A percentile compares a stretch with the other conserved stretches of the same genome.
Conservation (phyloP, 2,329 filamentous ascomycete genomes). For the Cyphellophora europaea region DNA sequence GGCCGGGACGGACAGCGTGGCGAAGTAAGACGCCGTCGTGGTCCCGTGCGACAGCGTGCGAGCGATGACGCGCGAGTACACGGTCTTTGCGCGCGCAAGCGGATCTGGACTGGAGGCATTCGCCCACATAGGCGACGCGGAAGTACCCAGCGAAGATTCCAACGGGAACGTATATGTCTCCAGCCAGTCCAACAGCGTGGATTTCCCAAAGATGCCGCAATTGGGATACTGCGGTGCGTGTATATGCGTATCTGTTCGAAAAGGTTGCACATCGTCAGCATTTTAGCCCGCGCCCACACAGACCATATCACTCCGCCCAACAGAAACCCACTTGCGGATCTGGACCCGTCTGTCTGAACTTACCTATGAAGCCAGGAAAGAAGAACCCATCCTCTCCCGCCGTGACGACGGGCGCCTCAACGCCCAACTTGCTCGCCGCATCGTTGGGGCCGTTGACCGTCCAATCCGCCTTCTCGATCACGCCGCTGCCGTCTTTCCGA, state of each 20-base stretch:
- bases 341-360: conserved; percentile 2
- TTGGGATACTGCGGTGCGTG: conserved; percentile 96
- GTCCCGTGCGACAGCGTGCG: conserved; percentile 83
- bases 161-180: conserved; percentile 91
- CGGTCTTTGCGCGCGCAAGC: conserved; percentile 51
- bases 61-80: conserved; percentile 70
- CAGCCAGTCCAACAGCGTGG: conserved; percentile 88
- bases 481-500: conserved; percentile 12
- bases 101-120: conserved; percentile 23
- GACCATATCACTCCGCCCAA: no score
- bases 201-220: conserved; percentile 83
- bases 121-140: conserved; percentile 17
- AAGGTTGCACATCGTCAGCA: conserved; percentile 10
- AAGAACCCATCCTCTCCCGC: conserved; percentile 13
- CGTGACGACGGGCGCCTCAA: conserved; percentile 12
- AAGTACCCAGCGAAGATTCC: conserved; percentile 60
- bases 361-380: conserved; percentile 37
- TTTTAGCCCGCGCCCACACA: neutral
- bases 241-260: conserved; percentile 73
- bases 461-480: conserved; percentile 16
- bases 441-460: conserved; percentile 11
- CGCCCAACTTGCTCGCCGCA: conserved; percentile 12
- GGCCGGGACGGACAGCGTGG: conserved; percentile 73
- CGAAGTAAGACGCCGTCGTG: conserved; percentile 90
- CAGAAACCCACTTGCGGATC: no score